Base-by-base conservation (phyloP, 2,329 filamentous ascomycete species). In the Immersiporthe knoxdaviesiana region DNA sequence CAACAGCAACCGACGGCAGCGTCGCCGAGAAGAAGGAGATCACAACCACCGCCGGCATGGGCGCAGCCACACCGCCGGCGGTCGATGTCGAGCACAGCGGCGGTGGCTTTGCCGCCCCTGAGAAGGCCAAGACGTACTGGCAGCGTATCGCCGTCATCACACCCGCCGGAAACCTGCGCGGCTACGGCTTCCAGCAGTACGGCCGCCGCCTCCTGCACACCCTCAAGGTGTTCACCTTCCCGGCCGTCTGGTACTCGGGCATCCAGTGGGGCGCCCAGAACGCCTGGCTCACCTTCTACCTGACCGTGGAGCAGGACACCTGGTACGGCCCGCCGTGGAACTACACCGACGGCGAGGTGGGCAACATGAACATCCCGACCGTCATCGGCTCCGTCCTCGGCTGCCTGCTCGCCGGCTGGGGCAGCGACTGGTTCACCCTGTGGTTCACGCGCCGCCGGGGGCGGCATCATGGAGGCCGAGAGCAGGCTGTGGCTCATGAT, bases 61-160 rank as follows among this genome's bases (percentile, higher is more conserved):
- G 50, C 71, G 68, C 60, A 2, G 70, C 65, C 66, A 71, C 58
- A n/a, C 68, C 67, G 54, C 61, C 50, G 50, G 50, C 66, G 39
- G 39, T 61, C 41, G 69, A 72, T 56, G 58, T 72, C 47, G 70
- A 71, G 59, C 71, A 69, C 16, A 60, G 68, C 2, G 69, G 68
- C 2, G 69, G 67, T 4, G 71, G 73, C 21, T 63, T 72, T 1
- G 72, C 74, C 66, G 74, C 69, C 71, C 76, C 39, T 72, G 74
- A 71, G 65, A 54, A 62, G 16, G 78, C 77, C 50, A 87, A 84
- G 74, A 81, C 83, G 0, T 89, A 88, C 77, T 82, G 81, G 78
- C 79, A 88, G 73, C 83, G 85, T 35, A 87, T 88, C 64, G 81
- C 81, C 12, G 75, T 87, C 62, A 85, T 89, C 70, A 88, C 86